These are phyloP conservation scores for Pleurotus tuoliensis DNA, from an alignment of 768 basidiomycete species.

Conservation along the genomic window DNA sequence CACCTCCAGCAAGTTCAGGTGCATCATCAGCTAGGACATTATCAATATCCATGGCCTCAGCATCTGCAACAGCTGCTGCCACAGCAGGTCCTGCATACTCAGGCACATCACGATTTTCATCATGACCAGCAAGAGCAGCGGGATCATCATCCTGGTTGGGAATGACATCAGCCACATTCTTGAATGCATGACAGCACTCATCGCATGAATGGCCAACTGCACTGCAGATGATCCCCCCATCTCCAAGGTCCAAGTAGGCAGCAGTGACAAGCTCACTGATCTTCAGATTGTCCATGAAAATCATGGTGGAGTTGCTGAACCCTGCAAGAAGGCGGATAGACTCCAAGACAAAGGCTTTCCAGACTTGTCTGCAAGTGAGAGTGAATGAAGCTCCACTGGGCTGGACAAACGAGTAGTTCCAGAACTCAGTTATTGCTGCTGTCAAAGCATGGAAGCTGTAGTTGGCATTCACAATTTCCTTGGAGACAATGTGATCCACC, in stretches of 20 bases:
- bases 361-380: slow-evolving; percentile 12
- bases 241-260: slow-evolving; percentile 5
- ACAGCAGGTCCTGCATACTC: too few species aligned
- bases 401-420: slow-evolving; percentile 11
- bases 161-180: slow-evolving; percentile 3
- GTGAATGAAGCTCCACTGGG: neutral
- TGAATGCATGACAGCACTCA: slow-evolving; percentile 10
- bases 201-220: slow-evolving; percentile 7
- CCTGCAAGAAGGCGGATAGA: slow-evolving; percentile 14
- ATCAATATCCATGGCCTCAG: too few species aligned
- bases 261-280: slow-evolving; percentile 7
- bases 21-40: too few species aligned
- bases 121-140: too few species aligned
- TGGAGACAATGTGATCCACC: too few species aligned
- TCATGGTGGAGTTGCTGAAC: neutral
- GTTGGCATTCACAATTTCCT: slow-evolving; percentile 12
- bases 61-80: too few species aligned
- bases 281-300: neutral
- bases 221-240: slow-evolving; percentile 5
- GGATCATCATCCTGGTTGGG: too few species aligned
- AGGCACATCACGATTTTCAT: too few species aligned
- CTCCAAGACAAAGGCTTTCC: slow-evolving; percentile 19
- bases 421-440: slow-evolving; percentile 12
- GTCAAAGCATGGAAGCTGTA: slow-evolving; percentile 18
- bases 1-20: too few species aligned